phyloP scores from a whole-genome alignment of 495 filamentous ascomycete genomes.

The Podospora pseudoanserina region DNA sequence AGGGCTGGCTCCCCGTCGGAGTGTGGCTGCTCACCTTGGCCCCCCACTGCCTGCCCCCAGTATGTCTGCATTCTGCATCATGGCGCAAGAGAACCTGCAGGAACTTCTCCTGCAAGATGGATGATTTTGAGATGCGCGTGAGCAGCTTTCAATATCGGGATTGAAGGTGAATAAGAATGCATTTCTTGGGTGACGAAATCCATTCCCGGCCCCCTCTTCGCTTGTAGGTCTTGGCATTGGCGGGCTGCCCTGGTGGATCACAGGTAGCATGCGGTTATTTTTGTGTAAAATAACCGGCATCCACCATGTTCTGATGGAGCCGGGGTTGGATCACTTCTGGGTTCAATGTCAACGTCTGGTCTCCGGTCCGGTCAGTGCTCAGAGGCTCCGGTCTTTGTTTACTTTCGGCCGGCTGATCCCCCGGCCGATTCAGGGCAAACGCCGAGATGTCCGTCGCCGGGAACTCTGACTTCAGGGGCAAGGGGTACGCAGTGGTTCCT shows the following conservation, averaged over 20 bases:
- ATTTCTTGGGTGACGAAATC: neutral
- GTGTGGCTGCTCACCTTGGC: neutral
- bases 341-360: neutral
- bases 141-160: neutral
- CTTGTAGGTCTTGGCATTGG: neutral
- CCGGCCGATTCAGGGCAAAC: neutral
- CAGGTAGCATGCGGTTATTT: neutral
- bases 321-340: neutral
- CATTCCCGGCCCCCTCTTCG: neutral
- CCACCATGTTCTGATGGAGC: neutral
- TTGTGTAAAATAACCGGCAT: neutral
- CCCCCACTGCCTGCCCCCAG: neutral
- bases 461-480: neutral
- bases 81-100: neutral
- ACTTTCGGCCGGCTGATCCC: neutral
- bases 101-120: neutral
- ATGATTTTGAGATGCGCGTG: neutral
- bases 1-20: neutral
- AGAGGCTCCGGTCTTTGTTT: neutral
- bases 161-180: neutral
- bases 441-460: neutral
- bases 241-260: neutral
- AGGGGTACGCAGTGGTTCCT: too few species aligned
- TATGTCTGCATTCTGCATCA: neutral
- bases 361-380: neutral